phyloP scores from a whole-genome alignment of 2,329 filamentous ascomycete species.

The Trichophyton simii region DNA sequence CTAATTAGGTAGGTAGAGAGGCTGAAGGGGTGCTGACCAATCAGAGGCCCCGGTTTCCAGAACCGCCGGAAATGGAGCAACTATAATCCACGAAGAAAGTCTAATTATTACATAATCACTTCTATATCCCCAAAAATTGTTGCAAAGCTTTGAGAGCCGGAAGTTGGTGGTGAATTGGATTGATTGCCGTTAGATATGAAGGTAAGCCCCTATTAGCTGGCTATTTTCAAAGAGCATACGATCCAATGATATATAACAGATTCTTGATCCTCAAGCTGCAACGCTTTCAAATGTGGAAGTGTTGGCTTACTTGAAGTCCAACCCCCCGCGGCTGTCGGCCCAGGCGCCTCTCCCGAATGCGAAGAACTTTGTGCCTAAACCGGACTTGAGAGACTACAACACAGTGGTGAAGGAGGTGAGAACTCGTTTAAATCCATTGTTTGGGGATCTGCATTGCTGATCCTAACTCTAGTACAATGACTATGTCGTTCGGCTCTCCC shows the following conservation, averaged over 20 bases:
- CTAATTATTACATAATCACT: not conserved
- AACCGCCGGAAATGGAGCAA: not conserved
- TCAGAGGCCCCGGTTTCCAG: not conserved
- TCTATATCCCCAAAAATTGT: not conserved
- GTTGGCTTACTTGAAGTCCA: conserved; percentile 28
- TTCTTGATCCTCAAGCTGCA: conserved; percentile 35
- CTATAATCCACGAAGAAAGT: not conserved
- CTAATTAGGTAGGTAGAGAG: not conserved
- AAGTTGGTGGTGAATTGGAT: not conserved
- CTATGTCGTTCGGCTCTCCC: conserved; percentile 29
- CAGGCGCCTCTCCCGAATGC: conserved; percentile 25
- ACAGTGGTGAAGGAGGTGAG: conserved; percentile 36
- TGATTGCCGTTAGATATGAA: not conserved
- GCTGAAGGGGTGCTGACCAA: not conserved
- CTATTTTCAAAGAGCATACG: not conserved
- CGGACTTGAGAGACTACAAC: conserved; percentile 35
- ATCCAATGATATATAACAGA: conserved; percentile 18
- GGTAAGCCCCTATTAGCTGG: not conserved
- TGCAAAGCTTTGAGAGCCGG: not conserved
- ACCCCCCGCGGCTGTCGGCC: conserved; percentile 31
- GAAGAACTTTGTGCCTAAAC: conserved; percentile 28
- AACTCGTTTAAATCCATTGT: not conserved
- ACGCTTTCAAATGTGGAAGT: conserved; percentile 35
- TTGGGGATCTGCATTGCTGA: not conserved
- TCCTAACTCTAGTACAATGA: conserved; percentile 27